Base-by-base conservation (phyloP, 2,329 filamentous ascomycete genomes). In the Cladosporium sp. region DNA sequence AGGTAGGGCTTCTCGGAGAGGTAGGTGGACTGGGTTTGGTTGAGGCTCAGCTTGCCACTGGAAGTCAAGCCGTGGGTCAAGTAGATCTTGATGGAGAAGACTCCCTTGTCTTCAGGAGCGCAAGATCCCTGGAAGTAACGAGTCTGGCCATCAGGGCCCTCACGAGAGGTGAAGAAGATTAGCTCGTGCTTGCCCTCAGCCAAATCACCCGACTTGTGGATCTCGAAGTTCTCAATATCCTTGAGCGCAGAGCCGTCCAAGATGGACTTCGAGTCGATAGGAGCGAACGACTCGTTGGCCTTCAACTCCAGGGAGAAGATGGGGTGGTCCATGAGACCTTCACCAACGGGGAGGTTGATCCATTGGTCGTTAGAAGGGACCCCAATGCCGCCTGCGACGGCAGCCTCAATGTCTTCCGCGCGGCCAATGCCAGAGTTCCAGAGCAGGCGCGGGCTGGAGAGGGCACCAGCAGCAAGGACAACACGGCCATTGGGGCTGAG, bases 361-460 rank as follows among this genome's bases (percentile, higher is more conserved):
- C 74, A 77, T 22, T 73, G 55, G n/a, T 64, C 54, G 51, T 69
- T 63, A 15, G 67, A 62, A 49, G 74, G 70, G 61, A 74, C 68
- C 9, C 69, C 70, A 7, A 61, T 32, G 7, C 73, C 70, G 72
- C 74, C 55, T 61, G 64, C 60, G 71, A 67, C 36, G 75, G 75
- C 22, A 68, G 62, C 38, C 63, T 64, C 41, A 75, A 70, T 61
- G 74, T 71, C 40, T 68, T 69, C 47, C 65, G 66, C 19, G 82
- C 45, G 82, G 2, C 84, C 85, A 55, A 86, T 88, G 56, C 85
- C 82, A 68, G 79, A 84, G 60, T 83, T 76, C 67, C 86, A 74
- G 2, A 88, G 75, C 38, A 89, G 70, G 66, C 85, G 85, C 11
- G 83, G 74, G 2, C 82, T 83, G 12, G 82, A 83, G 53, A 88